phyloP scores from a whole-genome alignment of 192 early-diverging fungal species.

The Mortierella claussenii region DNA sequence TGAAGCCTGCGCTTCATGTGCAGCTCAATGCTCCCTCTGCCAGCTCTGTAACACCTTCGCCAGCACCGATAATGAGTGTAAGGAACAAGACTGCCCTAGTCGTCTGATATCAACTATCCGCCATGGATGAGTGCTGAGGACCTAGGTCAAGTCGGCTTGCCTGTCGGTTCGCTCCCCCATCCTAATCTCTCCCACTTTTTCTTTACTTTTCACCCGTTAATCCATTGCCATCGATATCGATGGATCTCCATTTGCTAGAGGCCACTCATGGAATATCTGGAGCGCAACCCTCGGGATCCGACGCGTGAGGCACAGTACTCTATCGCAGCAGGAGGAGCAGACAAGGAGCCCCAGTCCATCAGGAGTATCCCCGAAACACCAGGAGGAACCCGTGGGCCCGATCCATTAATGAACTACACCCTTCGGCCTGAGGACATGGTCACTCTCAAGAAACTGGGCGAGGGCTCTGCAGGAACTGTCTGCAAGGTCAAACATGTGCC shows the following conservation, averaged over 20 bases:
- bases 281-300: slow-evolving; percentile 40
- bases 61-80: slow-evolving; percentile 35
- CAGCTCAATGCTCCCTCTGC: slow-evolving; percentile 29
- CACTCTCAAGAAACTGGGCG: slow-evolving; percentile 82
- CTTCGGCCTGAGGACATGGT: slow-evolving; percentile 78
- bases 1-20: slow-evolving; percentile 36
- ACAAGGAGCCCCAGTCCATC: slow-evolving; percentile 25
- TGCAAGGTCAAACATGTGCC: slow-evolving; percentile 84
- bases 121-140: too few species aligned
- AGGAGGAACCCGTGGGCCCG: slow-evolving; percentile 36
- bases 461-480: slow-evolving; percentile 91
- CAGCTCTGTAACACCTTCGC: slow-evolving; percentile 13
- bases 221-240: too few species aligned
- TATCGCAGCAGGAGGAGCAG: slow-evolving; percentile 10
- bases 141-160: too few species aligned
- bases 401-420: slow-evolving; percentile 41
- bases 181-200: too few species aligned
- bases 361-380: slow-evolving; percentile 47
- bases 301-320: slow-evolving; percentile 32
- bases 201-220: too few species aligned
- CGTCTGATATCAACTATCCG: too few species aligned
- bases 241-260: slow-evolving; percentile 6
- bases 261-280: slow-evolving; percentile 41
- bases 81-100: too few species aligned
- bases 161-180: too few species aligned